Percentiles rank a stretch among this genome's conserved stretches.
Conservation (phyloP, 2,329 filamentous ascomycete species). For the Pseudogymnoascus sp. region DNA sequence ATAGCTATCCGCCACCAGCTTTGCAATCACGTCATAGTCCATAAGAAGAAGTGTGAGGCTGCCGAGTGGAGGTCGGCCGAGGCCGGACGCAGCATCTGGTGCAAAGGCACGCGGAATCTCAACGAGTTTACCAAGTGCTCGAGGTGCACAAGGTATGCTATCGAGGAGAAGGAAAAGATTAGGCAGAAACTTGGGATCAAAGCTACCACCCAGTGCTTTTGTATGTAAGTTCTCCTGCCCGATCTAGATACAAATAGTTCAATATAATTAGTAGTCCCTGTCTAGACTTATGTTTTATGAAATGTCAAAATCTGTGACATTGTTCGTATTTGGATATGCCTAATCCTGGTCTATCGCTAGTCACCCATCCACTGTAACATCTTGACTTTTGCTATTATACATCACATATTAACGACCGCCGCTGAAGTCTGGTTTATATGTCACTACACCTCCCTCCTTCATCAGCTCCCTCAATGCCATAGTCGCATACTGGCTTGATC, state of each 20-base stretch:
- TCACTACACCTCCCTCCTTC: constrained; percentile 54
- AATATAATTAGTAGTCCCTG: neutral
- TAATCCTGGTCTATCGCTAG: neutral
- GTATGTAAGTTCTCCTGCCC: neutral
- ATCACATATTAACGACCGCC: constrained; percentile 16
- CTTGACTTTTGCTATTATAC: neutral
- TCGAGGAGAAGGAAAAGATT: neutral
- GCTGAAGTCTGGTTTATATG: constrained; percentile 56
- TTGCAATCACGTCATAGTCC: neutral
- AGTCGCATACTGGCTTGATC: constrained; percentile 75
- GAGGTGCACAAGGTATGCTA: neutral
- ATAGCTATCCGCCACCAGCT: neutral
- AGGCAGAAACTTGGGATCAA: neutral
- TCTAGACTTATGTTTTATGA: neutral
- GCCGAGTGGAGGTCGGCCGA: neutral
- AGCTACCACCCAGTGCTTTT: neutral
- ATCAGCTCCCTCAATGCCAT: constrained; percentile 76
- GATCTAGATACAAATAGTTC: neutral
- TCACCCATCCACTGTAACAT: neutral
- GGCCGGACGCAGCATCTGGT: neutral
- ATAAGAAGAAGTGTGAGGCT: neutral
- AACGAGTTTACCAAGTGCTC: neutral
- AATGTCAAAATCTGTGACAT: neutral
- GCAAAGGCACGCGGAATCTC: neutral
- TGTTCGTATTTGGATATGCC: neutral